Percentiles rank a stretch among this genome's conserved stretches.
These are phyloP conservation scores for Viola odorata DNA, from an alignment of 345 rosid genomes.

Conservation along the genomic window DNA sequence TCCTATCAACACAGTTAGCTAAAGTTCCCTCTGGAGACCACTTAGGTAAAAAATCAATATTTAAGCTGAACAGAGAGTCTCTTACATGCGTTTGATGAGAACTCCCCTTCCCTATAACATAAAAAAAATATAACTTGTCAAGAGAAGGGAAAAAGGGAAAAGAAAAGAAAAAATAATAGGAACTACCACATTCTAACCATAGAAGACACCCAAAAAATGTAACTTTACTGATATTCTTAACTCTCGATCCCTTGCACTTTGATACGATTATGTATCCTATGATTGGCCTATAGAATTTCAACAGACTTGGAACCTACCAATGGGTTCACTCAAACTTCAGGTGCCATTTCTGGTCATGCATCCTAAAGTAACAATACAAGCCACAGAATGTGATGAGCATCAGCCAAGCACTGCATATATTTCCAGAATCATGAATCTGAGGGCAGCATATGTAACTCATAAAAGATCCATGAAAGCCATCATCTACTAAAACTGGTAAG, in stretches of 20 bases:
- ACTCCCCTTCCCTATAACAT: conserved; percentile 74
- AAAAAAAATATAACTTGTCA: conserved; percentile 2
- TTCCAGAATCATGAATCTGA: too few species aligned
- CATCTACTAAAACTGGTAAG: too few species aligned
- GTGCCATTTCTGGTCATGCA: too few species aligned
- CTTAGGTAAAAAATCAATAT: conserved; percentile 9
- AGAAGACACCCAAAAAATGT: not conserved
- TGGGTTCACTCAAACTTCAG: not conserved
- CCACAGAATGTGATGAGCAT: too few species aligned
- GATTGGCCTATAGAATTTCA: too few species aligned
- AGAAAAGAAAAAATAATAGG: conserved; percentile 10
- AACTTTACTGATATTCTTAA: not conserved
- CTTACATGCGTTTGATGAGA: conserved; percentile 78
- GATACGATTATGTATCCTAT: not conserved
- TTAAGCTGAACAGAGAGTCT: conserved; percentile 16
- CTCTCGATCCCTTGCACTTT: not conserved
- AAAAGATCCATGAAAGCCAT: too few species aligned
- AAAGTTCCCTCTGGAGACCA: not conserved
- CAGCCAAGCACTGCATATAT: too few species aligned
- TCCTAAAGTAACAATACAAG: too few species aligned
- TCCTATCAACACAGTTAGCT: conserved; percentile 16
- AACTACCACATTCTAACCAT: not conserved
- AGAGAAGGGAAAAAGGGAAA: not conserved
- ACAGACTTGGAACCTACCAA: not conserved
- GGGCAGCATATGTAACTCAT: too few species aligned